phyloP scores from a whole-genome alignment of 192 early-diverging fungal genomes.

The Rhizophagus clarus region DNA sequence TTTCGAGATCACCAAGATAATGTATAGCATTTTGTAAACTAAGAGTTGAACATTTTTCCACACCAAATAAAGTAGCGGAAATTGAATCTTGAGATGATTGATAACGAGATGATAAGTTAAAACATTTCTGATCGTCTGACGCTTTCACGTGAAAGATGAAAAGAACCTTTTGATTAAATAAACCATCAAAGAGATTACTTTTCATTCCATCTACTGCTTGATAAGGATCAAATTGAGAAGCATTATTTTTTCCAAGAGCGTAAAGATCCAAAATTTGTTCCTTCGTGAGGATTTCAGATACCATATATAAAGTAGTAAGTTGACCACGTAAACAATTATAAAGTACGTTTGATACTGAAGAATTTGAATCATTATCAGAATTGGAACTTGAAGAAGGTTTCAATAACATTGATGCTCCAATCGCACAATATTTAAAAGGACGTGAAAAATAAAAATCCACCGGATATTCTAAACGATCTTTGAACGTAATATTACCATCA shows the following conservation, averaged over 20 bases:
- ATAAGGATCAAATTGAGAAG: neutral
- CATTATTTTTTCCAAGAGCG: slow-evolving; percentile 20
- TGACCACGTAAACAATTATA: slow-evolving; percentile 31
- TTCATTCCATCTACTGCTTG: neutral
- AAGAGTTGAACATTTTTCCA: slow-evolving; percentile 30
- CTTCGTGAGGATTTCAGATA: slow-evolving; percentile 2
- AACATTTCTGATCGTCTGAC: slow-evolving; percentile 15
- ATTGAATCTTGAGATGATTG: neutral
- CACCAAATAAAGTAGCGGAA: slow-evolving; percentile 1
- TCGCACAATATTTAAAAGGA: slow-evolving; percentile 23
- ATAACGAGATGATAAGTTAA: slow-evolving; percentile 22
- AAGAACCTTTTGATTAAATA: neutral
- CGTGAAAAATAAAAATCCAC: neutral
- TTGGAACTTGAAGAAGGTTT: neutral
- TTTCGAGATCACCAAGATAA: slow-evolving; percentile 30
- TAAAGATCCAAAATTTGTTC: slow-evolving; percentile 20
- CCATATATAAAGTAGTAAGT: slow-evolving; percentile 25
- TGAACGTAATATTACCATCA: slow-evolving; percentile 19
- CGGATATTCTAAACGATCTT: slow-evolving; percentile 26
- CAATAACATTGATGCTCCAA: slow-evolving; percentile 16
- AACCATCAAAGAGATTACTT: slow-evolving; percentile 11
- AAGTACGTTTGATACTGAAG: neutral
- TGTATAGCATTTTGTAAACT: slow-evolving; percentile 30
- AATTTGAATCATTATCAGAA: neutral
- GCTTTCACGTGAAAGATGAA: slow-evolving; percentile 31